These are phyloP conservation scores for Cutaneotrichosporon sp. DNA, from an alignment of 1,284 basidiomycete genomes.

Conservation along the genomic window DNA sequence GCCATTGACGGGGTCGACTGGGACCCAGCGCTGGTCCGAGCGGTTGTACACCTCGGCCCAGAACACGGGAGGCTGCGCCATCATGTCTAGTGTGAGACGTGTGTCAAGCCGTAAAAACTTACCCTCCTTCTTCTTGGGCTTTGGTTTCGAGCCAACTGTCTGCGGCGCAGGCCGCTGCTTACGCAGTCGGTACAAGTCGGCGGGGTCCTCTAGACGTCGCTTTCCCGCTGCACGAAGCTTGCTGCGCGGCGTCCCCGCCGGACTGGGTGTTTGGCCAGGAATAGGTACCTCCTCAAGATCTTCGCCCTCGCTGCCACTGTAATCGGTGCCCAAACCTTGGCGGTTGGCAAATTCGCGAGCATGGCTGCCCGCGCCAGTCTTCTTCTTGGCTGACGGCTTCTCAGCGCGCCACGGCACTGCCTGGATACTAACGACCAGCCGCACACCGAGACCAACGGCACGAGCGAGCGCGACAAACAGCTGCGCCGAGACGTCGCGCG, in stretches of 20 bases:
- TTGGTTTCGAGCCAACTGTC: conserved; percentile 26
- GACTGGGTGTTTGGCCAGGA: not conserved
- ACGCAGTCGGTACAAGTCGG: conserved; percentile 38
- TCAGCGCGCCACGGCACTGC: conserved; percentile 71
- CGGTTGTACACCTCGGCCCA: conserved; percentile 98
- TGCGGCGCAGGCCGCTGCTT: conserved; percentile 25
- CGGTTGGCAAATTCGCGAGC: conserved; percentile 3
- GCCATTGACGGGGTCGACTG: conserved; percentile 80
- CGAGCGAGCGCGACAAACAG: conserved; percentile 87
- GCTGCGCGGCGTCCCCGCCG: not conserved
- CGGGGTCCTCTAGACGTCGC: conserved; percentile 22
- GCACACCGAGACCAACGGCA: conserved; percentile 76
- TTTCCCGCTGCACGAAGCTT: too few relatives aligned
- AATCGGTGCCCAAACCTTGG: conserved; percentile 1
- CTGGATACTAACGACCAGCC: conserved; percentile 85
- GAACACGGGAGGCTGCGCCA: conserved; percentile 70
- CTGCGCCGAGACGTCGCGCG: conserved; percentile 80
- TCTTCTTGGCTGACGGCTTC: conserved; percentile 40
- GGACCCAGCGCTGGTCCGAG: conserved; percentile 85
- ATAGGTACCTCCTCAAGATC: conserved; percentile 26
- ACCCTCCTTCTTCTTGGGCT: conserved; percentile 34
- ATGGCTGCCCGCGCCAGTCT: conserved; percentile 34
- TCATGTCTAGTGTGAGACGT: conserved; percentile 28
- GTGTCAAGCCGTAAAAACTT: not conserved
- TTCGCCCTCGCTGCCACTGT: conserved; percentile 33